A percentile compares a stretch with the other conserved stretches of the same genome.
These are phyloP conservation scores for Rhizophagus sp. DNA, from an alignment of 192 early-diverging fungal genomes.

Conservation along the genomic window DNA sequence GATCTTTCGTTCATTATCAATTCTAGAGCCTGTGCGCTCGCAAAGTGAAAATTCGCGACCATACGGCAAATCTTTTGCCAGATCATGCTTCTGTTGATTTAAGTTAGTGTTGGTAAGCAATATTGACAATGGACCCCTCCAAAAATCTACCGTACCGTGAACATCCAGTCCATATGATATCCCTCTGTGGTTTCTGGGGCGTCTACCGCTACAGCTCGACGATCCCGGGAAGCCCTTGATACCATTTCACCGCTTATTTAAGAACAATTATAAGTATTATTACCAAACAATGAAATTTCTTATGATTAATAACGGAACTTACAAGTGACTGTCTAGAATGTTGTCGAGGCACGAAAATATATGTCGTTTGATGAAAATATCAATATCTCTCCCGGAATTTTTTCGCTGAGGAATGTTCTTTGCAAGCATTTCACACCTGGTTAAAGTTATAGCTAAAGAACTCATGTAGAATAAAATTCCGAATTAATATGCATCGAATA, in stretches of 20 bases:
- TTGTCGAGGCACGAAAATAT: conserved; percentile 32
- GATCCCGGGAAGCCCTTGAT: conserved; percentile 32
- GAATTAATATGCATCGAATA: conserved; percentile 13
- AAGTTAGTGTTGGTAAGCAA: conserved; percentile 18
- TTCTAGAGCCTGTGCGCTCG: conserved; percentile 26
- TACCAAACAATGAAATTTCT: conserved; percentile 26
- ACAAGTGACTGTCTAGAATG: conserved; percentile 25
- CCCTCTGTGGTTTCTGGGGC: conserved; percentile 28
- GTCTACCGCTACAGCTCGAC: conserved; percentile 27
- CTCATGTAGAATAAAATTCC: not conserved
- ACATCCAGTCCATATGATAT: conserved; percentile 34
- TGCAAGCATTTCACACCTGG: conserved; percentile 31
- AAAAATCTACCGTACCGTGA: conserved; percentile 29
- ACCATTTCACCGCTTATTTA: conserved; percentile 31
- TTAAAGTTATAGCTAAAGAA: not conserved
- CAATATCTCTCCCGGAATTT: conserved; percentile 29
- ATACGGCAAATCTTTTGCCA: conserved; percentile 24
- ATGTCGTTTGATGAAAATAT: conserved; percentile 30
- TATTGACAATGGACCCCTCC: not conserved
- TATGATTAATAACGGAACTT: not conserved
- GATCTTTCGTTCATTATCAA: conserved; percentile 25
- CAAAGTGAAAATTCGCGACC: conserved; percentile 31
- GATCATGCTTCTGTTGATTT: conserved; percentile 23
- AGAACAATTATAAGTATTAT: conserved; percentile 25
- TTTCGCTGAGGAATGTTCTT: conserved; percentile 19